Percentiles rank a stretch among this genome's conserved stretches.
Evolutionary conservation across 2,329 filamentous ascomycete genomes (phyloP).

Genomic region (Cordyceps tenuipes): DNA sequence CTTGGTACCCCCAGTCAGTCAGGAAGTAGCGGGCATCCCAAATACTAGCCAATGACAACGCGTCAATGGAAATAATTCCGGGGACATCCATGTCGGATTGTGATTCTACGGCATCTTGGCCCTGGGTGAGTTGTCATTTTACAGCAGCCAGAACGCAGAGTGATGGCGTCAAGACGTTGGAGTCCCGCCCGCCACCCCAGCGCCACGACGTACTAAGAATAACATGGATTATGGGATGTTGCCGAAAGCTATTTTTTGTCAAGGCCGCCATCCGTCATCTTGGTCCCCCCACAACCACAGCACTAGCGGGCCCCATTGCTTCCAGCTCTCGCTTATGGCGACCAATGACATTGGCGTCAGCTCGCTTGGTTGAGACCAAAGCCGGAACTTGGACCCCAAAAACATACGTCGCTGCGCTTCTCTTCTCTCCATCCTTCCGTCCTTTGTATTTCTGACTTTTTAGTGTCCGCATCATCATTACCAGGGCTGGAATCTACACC

Average conservation of each 20-base stretch:
- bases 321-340: slow-evolving; percentile 11
- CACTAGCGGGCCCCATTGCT: slow-evolving; percentile 3
- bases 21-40: too few relatives aligned
- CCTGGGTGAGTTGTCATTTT: too few relatives aligned
- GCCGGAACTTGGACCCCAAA: not conserved
- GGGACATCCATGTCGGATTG: too few relatives aligned
- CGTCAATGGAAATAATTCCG: too few relatives aligned
- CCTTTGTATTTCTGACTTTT: too few relatives aligned
- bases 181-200: not conserved
- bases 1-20: too few relatives aligned
- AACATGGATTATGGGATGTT: not conserved
- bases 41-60: too few relatives aligned
- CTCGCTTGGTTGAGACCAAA: slow-evolving; percentile 11
- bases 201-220: too few relatives aligned
- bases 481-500: not conserved
- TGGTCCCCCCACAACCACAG: too few relatives aligned
- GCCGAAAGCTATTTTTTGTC: not conserved
- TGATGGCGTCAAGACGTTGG: not conserved
- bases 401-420: not conserved
- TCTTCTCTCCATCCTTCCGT: too few relatives aligned
- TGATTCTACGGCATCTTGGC: not conserved
- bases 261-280: not conserved
- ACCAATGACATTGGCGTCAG: slow-evolving; percentile 9
- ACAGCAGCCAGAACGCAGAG: too few relatives aligned
- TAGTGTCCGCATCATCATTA: not conserved